phyloP scores from a whole-genome alignment of 2,329 filamentous ascomycete species.

The Tricladium varicosporioides region DNA sequence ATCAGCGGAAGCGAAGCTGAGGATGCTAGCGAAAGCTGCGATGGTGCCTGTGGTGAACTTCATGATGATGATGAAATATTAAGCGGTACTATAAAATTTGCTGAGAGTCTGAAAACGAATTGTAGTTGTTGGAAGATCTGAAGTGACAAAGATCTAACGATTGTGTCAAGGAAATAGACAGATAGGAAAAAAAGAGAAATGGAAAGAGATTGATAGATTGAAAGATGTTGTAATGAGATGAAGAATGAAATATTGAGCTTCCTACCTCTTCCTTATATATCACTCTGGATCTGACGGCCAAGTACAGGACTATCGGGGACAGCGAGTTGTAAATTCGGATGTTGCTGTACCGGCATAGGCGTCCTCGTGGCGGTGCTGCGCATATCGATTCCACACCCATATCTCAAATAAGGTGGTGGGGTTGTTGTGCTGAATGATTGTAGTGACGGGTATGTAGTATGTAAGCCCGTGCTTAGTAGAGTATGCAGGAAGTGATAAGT shows the following conservation, averaged over 20 bases:
- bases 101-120: not conserved
- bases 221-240: constrained; percentile 11
- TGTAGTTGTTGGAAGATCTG: not conserved
- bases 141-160: constrained; percentile 13
- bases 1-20: constrained; percentile 16
- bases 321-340: not conserved
- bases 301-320: not conserved
- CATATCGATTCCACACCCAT: not conserved
- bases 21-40: constrained; percentile 10
- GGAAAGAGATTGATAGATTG: not conserved
- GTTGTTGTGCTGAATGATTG: not conserved
- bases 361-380: not conserved
- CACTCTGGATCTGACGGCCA: not conserved
- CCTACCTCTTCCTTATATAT: not conserved
- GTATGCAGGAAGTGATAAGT: not conserved
- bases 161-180: constrained; percentile 19
- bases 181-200: constrained; percentile 13
- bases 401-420: not conserved
- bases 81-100: not conserved
- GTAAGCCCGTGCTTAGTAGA: not conserved
- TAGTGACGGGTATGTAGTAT: not conserved
- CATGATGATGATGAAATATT: constrained; percentile 17
- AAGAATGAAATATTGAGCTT: not conserved
- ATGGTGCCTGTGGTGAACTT: constrained; percentile 21
- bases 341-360: not conserved